Evolutionary conservation across 352 stramenopile genomes (phyloP), one percentile per base, ranked within the genome.

Genomic region (Pythium sukuiense): DNA sequence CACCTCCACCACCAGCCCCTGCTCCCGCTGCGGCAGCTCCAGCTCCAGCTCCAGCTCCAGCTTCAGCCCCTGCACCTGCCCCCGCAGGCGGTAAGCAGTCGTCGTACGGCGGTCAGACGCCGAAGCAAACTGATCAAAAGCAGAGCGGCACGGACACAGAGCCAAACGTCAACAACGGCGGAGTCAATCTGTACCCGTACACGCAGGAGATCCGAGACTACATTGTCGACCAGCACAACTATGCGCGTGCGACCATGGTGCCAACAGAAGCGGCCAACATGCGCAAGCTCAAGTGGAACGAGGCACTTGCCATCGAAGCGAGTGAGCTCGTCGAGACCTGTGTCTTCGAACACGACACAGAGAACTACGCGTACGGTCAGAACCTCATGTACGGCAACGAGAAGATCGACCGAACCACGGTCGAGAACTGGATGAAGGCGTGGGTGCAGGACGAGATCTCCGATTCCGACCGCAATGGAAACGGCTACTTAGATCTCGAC

Each of bases 371-470:
- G 30, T 80, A 80, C 58, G 67, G 73, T 1, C 73, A 80, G 55
- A 80, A 80, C 50, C 70, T 80, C 52, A 76, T 80, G 70, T 74
- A 73, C 61, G 73, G 73, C 49, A 61, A 65, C 48, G 32, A 39
- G 4, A 20, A 48, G 24, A 63, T 76, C 41, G 67, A 76, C 67
- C 66, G 69, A 43, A 14, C 37, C 20, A 72, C 65, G 18, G 59
- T 80, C 46, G 67, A 71, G 29, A 59, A 43, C 27, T 80, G 73
- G 73, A 77, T 80, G 55, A 35, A 77, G 13, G 58, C 46, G 24
- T 80, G 73, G 73, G 73, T 80, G 37, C 55, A 52, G 30, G 66
- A 76, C 30, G 73, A 80, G 52, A 65, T 80, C 63, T 77, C 73
- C 29, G 7, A 14, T 0, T 57, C 54, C 20, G 73, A 80, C 50